Evolutionary conservation across 257 asterid species (phyloP).

Genomic region (Anisodus acutangulus): DNA sequence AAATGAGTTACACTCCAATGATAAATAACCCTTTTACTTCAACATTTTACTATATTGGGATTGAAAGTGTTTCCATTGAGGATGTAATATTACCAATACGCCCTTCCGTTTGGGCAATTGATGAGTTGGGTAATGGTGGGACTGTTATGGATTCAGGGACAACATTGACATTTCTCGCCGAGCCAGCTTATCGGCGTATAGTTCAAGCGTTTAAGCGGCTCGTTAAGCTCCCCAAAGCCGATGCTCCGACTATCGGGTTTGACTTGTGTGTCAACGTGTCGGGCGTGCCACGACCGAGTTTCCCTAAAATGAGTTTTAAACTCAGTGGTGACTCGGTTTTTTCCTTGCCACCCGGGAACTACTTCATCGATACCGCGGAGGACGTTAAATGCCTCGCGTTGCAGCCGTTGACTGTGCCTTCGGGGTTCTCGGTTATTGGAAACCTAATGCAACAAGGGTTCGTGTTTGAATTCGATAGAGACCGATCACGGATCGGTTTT

Average conservation of each 20-base stretch:
- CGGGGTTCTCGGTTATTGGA: slow-evolving; percentile 71
- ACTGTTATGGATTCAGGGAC: slow-evolving; percentile 86
- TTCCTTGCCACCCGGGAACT: slow-evolving; percentile 67
- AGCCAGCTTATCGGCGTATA: slow-evolving; percentile 62
- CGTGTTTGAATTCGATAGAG: slow-evolving; percentile 68
- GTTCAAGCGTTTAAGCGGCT: slow-evolving; percentile 55
- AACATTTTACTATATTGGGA: slow-evolving; percentile 73
- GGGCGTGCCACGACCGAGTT: slow-evolving; percentile 37
- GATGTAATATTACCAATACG: slow-evolving; percentile 58
- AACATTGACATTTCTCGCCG: slow-evolving; percentile 63
- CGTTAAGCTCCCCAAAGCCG: slow-evolving; percentile 49
- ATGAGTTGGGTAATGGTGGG: slow-evolving; percentile 74
- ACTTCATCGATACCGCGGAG: slow-evolving; percentile 67
- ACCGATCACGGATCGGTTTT: slow-evolving; percentile 59
- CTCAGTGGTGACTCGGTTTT: slow-evolving; percentile 64
- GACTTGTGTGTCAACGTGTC: slow-evolving; percentile 73
- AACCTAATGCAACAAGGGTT: slow-evolving; percentile 89
- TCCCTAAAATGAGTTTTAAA: slow-evolving; percentile 71
- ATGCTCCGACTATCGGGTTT: slow-evolving; percentile 47
- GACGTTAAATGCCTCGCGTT: slow-evolving; percentile 71
- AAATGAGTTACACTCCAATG: slow-evolving; percentile 62
- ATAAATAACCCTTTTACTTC: slow-evolving; percentile 54
- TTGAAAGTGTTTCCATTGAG: slow-evolving; percentile 46
- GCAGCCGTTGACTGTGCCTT: slow-evolving; percentile 54
- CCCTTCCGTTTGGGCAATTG: slow-evolving; percentile 75